Conservation (phyloP, 495 filamentous ascomycete species). For the Sabuloglossum arenarium region DNA sequence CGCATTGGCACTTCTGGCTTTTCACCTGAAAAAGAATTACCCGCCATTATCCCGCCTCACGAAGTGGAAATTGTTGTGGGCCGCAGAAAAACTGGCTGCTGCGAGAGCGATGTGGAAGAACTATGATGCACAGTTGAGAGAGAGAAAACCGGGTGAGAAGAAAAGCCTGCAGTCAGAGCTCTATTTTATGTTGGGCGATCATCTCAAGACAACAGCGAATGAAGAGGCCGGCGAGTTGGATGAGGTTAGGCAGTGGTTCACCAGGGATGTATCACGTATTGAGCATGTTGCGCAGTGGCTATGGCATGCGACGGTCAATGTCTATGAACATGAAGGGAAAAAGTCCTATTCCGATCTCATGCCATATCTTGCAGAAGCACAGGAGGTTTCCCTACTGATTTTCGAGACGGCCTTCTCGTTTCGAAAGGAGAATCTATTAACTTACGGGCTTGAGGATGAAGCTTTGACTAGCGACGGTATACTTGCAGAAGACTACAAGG, state of each 20-base stretch:
- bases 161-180: conserved; percentile 41
- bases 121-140: conserved; percentile 34
- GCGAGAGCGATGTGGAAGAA: conserved; percentile 64
- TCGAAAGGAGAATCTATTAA: conserved; percentile 37
- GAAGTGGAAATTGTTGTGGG: conserved; percentile 68
- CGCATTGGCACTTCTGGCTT: conserved; percentile 50
- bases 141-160: conserved; percentile 21
- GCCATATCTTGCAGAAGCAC: conserved; percentile 32
- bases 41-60: conserved; percentile 35
- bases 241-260: conserved; percentile 59
- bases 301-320: conserved; percentile 45
- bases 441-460: conserved; percentile 51
- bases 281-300: conserved; percentile 59
- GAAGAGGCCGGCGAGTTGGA: conserved; percentile 42
- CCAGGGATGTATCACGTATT: conserved; percentile 50
- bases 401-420: conserved; percentile 57
- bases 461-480: conserved; percentile 45
- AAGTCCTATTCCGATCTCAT: conserved; percentile 24
- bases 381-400: conserved; percentile 52
- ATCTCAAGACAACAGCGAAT: conserved; percentile 41
- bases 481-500: conserved; percentile 31
- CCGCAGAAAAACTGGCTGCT: conserved; percentile 74
- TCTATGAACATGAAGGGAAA: conserved; percentile 35
- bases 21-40: conserved; percentile 35
- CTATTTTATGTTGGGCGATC: conserved; percentile 44